phyloP scores from a whole-genome alignment of 192 early-diverging fungal species.

The Phycomyces blakesleeanus region DNA sequence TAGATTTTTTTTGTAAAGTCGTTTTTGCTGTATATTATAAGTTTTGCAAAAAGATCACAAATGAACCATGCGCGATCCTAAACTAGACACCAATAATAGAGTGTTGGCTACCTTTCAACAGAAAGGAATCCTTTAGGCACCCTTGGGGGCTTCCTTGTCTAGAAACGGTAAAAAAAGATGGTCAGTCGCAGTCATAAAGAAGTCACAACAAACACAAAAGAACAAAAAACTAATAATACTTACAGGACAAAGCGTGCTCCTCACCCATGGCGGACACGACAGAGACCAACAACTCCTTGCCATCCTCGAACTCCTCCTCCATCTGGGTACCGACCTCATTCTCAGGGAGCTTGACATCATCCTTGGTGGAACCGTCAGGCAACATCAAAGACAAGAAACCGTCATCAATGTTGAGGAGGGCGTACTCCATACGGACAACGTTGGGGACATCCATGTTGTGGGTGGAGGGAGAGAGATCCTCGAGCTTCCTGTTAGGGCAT shows the following conservation, averaged over 20 bases:
- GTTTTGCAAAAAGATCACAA: not conserved
- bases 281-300: slow-evolving; percentile 78
- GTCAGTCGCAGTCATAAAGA: too few species aligned
- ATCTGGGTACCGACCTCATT: slow-evolving; percentile 78
- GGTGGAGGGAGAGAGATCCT: slow-evolving; percentile 99
- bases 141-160: slow-evolving; percentile 34
- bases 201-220: not conserved
- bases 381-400: slow-evolving; percentile 88
- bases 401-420: slow-evolving; percentile 84
- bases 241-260: slow-evolving; percentile 79
- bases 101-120: too few species aligned
- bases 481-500: slow-evolving; percentile 65
- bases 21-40: slow-evolving; percentile 1
- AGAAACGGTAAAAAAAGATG: not conserved
- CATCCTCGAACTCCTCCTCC: slow-evolving; percentile 63
- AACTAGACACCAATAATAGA: not conserved
- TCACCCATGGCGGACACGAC: slow-evolving; percentile 90
- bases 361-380: slow-evolving; percentile 78
- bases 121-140: not conserved
- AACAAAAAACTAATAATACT: slow-evolving; percentile 32
- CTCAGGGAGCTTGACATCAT: slow-evolving; percentile 93
- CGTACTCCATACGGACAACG: slow-evolving; percentile 82
- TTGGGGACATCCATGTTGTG: slow-evolving; percentile 99
- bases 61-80: not conserved
- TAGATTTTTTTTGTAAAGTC: not conserved